A percentile compares a stretch with the other conserved stretches of the same genome.
Evolutionary conservation across 805 yeast genomes (phyloP).

Genomic region (Blastobotrys muscicola): DNA sequence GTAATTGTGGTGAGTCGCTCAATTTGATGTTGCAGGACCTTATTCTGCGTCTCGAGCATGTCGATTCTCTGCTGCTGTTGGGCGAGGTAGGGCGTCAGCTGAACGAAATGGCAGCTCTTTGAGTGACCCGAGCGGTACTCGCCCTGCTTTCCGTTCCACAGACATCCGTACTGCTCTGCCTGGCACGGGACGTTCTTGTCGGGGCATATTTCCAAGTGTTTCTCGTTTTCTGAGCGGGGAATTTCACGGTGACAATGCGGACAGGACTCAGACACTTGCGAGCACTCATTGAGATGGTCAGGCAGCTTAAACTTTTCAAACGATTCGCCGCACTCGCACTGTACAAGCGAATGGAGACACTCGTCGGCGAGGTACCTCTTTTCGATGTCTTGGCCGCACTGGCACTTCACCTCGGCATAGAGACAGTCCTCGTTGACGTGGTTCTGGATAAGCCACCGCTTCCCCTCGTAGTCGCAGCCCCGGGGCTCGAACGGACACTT

Average conservation of each 20-base stretch:
- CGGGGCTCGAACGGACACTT: slow-evolving; percentile 41
- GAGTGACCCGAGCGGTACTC: slow-evolving; percentile 16
- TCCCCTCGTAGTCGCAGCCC: slow-evolving; percentile 51
- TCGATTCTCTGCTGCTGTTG: slow-evolving; percentile 22
- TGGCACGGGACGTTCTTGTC: slow-evolving; percentile 17
- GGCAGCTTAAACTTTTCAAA: slow-evolving; percentile 9
- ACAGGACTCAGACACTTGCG: slow-evolving; percentile 5
- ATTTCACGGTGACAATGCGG: slow-evolving; percentile 11
- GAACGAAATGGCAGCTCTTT: slow-evolving; percentile 20
- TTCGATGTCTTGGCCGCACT: background rate
- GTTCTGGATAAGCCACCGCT: slow-evolving; percentile 47
- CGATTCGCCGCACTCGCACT: slow-evolving; percentile 17
- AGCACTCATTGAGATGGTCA: slow-evolving; percentile 13
- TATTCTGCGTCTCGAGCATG: slow-evolving; percentile 26
- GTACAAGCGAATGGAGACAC: slow-evolving; percentile 16
- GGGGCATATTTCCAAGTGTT: slow-evolving; percentile 16
- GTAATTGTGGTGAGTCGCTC: slow-evolving; percentile 14
- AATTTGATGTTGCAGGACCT: slow-evolving; percentile 22
- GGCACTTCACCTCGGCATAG: slow-evolving; percentile 26
- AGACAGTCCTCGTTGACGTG: slow-evolving; percentile 38
- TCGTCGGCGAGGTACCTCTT: background rate
- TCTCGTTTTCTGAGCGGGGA: slow-evolving; percentile 10
- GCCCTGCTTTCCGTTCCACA: slow-evolving; percentile 18
- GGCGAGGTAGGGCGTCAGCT: slow-evolving; percentile 20
- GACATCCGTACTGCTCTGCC: slow-evolving; percentile 24